Evolutionary conservation across 345 rosid species (phyloP), one percentile per base, ranked within the genome.

Genomic region (Psidium friedrichsthalianum): DNA sequence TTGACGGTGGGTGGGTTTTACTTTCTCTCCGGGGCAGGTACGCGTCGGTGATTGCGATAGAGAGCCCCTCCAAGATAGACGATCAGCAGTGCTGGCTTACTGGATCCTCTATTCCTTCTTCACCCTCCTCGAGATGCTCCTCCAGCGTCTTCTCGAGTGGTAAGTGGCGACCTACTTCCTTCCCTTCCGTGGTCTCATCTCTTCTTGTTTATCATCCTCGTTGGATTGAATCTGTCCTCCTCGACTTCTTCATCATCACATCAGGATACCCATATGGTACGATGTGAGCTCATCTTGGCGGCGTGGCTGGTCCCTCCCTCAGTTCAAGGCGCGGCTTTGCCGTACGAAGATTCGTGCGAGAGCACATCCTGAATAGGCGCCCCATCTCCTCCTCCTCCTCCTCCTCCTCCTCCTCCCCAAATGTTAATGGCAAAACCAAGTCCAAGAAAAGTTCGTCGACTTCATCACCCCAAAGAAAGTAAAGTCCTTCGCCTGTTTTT

Each of bases 81-180:
- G 93, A 91, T 51, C 83, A 91, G 83, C 91, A 91, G 87, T 69
- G 93, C 92, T 91, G 53, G 93, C 93, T 51, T 91, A 91, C 57
- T 91, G 93, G 93, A 90, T 91, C 74, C 51, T 91, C 11, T 91
- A 91, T 56, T 91, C 93, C 44, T 90, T 91, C 86, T 82, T 91
- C 44, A 87, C 92, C 84, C 91, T 91, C 11, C 24, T 88, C 8
- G 93, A 91, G 90, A 88, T 91, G 88, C 44, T 87, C 10, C 89
- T 91, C 32, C 90, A 87, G 54, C 86, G 92, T 29, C 25, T 90
- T 36, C 81, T 91, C 24, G 90, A 91, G 82, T 91, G 92, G 93
- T 91, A 2, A 64, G 76, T 16, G 44, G 22, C 3, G 44, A 64
- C 20, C 74, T 27, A 13, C 40, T 14, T 51, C 2, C 52, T 14